Conservation (phyloP, 2,329 filamentous ascomycete genomes). For the Clonostachys rhizophaga region DNA sequence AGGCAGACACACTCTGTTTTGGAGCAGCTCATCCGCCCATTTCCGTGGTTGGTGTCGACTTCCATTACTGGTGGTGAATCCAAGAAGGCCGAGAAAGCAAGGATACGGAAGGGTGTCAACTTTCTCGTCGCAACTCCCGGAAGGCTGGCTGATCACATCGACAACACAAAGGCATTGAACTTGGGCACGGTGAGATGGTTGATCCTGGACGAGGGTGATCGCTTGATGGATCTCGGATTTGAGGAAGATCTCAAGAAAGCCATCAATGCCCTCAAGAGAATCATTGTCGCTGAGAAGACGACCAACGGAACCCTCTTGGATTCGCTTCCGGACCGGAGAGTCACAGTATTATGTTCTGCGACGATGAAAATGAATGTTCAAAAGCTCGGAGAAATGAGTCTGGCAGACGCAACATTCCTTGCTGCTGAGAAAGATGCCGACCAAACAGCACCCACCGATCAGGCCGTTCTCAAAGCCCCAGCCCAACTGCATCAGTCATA, state of each 20-base stretch:
- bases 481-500: constrained; percentile 93
- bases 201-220: constrained; percentile 91
- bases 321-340: constrained; percentile 68
- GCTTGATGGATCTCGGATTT: constrained; percentile 97
- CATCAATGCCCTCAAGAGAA: constrained; percentile 70
- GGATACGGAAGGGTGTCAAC: constrained; percentile 89
- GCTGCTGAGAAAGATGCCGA: constrained; percentile 53
- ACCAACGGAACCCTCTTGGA: constrained; percentile 54
- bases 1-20: constrained; percentile 89
- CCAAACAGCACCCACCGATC: constrained; percentile 29
- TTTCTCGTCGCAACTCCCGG: constrained; percentile 94
- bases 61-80: constrained; percentile 70
- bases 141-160: constrained; percentile 83
- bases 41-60: constrained; percentile 90
- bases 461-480: constrained; percentile 68
- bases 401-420: constrained; percentile 88
- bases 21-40: constrained; percentile 79
- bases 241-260: constrained; percentile 90
- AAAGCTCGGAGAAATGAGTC: constrained; percentile 85
- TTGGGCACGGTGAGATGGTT: constrained; percentile 90
- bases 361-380: constrained; percentile 99
- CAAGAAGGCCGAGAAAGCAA: constrained; percentile 82
- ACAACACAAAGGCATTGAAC: constrained; percentile 85
- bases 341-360: constrained; percentile 89
- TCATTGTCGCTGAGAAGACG: constrained; percentile 53